phyloP scores from a whole-genome alignment of 371 early-diverging fungal genomes.

The Apophysomyces variabilis region DNA sequence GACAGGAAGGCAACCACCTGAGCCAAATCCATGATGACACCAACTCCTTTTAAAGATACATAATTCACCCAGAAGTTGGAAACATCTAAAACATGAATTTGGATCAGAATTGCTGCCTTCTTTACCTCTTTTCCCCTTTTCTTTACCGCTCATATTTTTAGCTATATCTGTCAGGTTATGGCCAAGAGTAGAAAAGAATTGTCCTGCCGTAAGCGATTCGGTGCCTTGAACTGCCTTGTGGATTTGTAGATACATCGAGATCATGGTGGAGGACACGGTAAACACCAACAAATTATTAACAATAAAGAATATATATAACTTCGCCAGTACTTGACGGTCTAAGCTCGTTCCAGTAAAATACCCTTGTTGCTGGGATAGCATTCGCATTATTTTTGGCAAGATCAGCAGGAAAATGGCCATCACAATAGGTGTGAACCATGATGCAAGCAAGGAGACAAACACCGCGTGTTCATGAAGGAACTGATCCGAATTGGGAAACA shows the following conservation, averaged over 20 bases:
- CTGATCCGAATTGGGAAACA: conserved; percentile 53
- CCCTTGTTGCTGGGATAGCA: conserved; percentile 80
- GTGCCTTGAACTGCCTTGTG: conserved; percentile 37
- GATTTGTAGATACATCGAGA: conserved; percentile 55
- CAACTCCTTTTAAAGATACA: conserved; percentile 66
- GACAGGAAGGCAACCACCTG: conserved; percentile 68
- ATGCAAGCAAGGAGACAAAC: conserved; percentile 64
- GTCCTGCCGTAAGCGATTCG: conserved; percentile 19
- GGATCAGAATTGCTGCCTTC: background rate
- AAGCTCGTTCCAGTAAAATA: conserved; percentile 72
- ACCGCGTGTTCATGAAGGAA: conserved; percentile 57
- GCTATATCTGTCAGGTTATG: conserved; percentile 37
- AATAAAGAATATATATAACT: conserved; percentile 81
- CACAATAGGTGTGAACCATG: conserved; percentile 73
- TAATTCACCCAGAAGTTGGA: conserved; percentile 75
- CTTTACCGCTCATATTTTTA: conserved; percentile 38
- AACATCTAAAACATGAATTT: conserved; percentile 31
- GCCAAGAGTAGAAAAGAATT: conserved; percentile 32
- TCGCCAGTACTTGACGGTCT: conserved; percentile 77
- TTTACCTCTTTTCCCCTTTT: background rate
- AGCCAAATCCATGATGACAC: conserved; percentile 69
- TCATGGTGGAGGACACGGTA: conserved; percentile 60
- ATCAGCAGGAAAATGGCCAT: conserved; percentile 72
- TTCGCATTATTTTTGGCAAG: conserved; percentile 70
- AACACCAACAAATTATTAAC: conserved; percentile 72